These are phyloP conservation scores for Colletotrichum melonis DNA, from an alignment of 2,329 filamentous ascomycete genomes.

Conservation along the genomic window DNA sequence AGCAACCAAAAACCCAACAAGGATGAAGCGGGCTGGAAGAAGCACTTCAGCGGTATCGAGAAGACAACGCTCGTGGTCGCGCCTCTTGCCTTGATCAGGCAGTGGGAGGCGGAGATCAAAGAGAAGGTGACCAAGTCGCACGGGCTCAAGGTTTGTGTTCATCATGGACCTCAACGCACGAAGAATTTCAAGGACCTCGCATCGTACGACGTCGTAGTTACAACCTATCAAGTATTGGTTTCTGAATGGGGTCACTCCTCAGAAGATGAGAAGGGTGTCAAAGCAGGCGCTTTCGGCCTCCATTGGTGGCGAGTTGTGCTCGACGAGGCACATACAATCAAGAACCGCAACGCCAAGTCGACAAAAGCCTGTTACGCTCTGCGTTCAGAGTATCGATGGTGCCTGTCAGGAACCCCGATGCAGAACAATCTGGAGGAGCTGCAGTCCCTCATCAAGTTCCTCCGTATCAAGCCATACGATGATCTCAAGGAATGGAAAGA, in stretches of 20 bases:
- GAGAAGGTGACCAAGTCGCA: conserved; percentile 80
- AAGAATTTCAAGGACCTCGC: conserved; percentile 82
- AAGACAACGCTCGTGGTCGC: conserved; percentile 92
- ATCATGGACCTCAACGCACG: conserved; percentile 88
- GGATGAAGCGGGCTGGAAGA: conserved; percentile 71
- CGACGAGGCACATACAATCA: conserved; percentile 98
- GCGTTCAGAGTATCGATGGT: conserved; percentile 91
- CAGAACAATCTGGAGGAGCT: conserved; percentile 98
- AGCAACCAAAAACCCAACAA: conserved; percentile 79
- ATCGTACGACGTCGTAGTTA: conserved; percentile 94
- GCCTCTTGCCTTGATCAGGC: conserved; percentile 91
- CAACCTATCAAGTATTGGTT: conserved; percentile 94
- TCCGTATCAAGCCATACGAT: conserved; percentile 92
- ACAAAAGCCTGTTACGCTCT: conserved; percentile 92
- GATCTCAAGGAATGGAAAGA: conserved; percentile 89
- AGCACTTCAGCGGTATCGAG: conserved; percentile 74
- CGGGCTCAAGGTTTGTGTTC: conserved; percentile 83
- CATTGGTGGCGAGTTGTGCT: conserved; percentile 97
- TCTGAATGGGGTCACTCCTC: conserved; percentile 85
- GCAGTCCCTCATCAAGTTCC: conserved; percentile 91
- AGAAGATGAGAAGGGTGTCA: conserved; percentile 68
- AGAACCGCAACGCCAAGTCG: conserved; percentile 95
- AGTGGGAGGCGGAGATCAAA: conserved; percentile 95
- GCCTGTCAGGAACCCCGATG: conserved; percentile 94
- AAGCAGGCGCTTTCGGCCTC: conserved; percentile 88